Evolutionary conservation across 2,329 filamentous ascomycete genomes (phyloP).

Genomic region (Hypoxylon sp.): DNA sequence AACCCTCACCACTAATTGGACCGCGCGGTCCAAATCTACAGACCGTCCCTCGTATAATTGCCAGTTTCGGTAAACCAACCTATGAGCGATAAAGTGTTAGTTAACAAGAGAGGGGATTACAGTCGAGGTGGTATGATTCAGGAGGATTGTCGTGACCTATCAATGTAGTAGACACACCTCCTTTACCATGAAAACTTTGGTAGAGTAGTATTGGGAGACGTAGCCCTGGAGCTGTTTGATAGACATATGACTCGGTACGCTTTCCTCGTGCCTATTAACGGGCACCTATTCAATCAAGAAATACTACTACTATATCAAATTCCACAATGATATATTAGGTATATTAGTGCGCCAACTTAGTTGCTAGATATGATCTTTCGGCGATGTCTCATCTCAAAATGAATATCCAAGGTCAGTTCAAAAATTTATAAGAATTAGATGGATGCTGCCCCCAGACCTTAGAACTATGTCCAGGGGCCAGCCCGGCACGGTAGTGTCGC

Average conservation of each 20-base stretch:
- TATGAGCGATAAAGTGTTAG: slow-evolving; percentile 6
- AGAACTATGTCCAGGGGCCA: no score
- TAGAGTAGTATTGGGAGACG: background rate
- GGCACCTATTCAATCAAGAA: background rate
- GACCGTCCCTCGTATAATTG: background rate
- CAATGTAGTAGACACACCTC: slow-evolving; percentile 12
- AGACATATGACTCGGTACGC: background rate
- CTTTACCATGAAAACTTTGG: background rate
- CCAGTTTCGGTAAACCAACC: background rate
- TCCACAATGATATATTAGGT: background rate
- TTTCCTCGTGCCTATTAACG: background rate
- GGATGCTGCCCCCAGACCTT: no score
- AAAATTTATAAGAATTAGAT: no score
- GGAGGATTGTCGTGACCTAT: slow-evolving; percentile 12
- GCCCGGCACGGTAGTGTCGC: no score
- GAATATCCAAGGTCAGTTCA: no score
- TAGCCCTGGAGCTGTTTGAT: background rate
- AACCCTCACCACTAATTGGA: slow-evolving; percentile 14
- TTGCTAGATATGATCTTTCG: no score
- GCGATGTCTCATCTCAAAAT: no score
- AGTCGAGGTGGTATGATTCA: slow-evolving; percentile 13
- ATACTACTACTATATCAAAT: background rate
- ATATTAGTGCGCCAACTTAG: no score
- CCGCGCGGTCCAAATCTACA: slow-evolving; percentile 5
- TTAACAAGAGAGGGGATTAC: slow-evolving; percentile 10